Conservation (phyloP, 805 yeast genomes). For the Candida silvicultrix region DNA sequence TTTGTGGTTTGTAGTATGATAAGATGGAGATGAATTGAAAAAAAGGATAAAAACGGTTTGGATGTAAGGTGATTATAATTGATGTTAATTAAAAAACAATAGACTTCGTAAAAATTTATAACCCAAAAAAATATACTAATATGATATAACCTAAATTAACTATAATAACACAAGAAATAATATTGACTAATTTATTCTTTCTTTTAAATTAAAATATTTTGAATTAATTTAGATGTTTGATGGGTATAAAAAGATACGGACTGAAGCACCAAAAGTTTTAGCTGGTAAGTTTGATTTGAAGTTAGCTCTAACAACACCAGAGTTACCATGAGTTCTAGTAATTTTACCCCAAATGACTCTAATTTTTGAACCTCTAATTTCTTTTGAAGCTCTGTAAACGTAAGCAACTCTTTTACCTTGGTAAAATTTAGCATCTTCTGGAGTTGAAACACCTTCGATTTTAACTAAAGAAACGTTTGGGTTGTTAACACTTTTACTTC, state of each 20-base stretch:
- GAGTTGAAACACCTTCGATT: slow-evolving; percentile 89
- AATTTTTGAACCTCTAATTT: slow-evolving; percentile 97
- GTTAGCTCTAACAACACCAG: slow-evolving; percentile 97
- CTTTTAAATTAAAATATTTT: background rate
- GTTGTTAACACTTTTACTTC: slow-evolving; percentile 97
- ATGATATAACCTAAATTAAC: background rate
- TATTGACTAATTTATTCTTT: too few relatives aligned
- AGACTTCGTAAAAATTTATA: background rate
- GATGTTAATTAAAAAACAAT: background rate
- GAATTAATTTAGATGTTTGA: slow-evolving; percentile 83
- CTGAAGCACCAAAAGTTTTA: slow-evolving; percentile 99
- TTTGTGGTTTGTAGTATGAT: background rate
- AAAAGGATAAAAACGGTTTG: background rate
- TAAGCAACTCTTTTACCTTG: slow-evolving; percentile 99
- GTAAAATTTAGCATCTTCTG: slow-evolving; percentile 98
- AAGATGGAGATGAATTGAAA: background rate
- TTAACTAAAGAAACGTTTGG: slow-evolving; percentile 95
- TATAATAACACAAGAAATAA: background rate
- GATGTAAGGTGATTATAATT: background rate
- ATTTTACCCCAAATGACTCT: slow-evolving; percentile 99
- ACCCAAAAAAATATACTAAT: background rate
- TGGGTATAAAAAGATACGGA: slow-evolving; percentile 99
- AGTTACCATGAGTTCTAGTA: slow-evolving; percentile 98
- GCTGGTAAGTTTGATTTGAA: slow-evolving; percentile 99
- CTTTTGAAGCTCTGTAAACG: slow-evolving; percentile 98